These are phyloP conservation scores for Gynostemma pentaphyllum DNA, from an alignment of 306 rosid genomes.

Conservation along the genomic window DNA sequence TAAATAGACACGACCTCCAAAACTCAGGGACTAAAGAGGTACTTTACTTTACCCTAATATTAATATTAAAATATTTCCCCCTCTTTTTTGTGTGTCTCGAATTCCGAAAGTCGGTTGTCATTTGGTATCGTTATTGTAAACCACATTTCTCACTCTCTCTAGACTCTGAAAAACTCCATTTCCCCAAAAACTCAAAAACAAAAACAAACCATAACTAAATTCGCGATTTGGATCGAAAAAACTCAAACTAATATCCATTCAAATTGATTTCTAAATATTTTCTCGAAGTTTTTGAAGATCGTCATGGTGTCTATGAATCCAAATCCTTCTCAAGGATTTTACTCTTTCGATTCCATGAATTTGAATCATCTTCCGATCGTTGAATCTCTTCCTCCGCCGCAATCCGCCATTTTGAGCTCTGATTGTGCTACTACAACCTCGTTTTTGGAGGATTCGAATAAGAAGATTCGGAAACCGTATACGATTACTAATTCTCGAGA, in stretches of 20 bases:
- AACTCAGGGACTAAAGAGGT: too few relatives aligned
- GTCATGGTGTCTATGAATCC: slow-evolving; percentile 65
- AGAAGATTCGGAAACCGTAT: slow-evolving; percentile 84
- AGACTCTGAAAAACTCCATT: not conserved
- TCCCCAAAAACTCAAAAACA: not conserved
- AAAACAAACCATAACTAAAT: not conserved
- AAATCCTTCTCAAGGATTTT: slow-evolving; percentile 49
- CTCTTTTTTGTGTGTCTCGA: not conserved
- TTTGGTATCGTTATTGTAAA: not conserved
- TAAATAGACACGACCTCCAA: too few relatives aligned
- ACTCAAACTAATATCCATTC: not conserved
- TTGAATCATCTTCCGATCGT: slow-evolving; percentile 36
- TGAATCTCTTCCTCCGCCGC: slow-evolving; percentile 27
- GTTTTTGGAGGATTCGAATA: slow-evolving; percentile 36
- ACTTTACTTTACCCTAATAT: too few relatives aligned
- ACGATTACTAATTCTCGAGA: slow-evolving; percentile 90
- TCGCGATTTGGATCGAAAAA: too few relatives aligned
- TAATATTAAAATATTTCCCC: not conserved
- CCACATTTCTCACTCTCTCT: slow-evolving; percentile 17
- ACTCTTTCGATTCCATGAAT: slow-evolving; percentile 45
- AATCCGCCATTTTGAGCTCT: slow-evolving; percentile 3
- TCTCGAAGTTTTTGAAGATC: not conserved
- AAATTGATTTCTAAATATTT: not conserved
- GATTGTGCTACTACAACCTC: slow-evolving; percentile 1
- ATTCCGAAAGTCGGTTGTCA: not conserved